Evolutionary conservation across 148 eudicot species (phyloP).

Genomic region (Pouteria glomerata): DNA sequence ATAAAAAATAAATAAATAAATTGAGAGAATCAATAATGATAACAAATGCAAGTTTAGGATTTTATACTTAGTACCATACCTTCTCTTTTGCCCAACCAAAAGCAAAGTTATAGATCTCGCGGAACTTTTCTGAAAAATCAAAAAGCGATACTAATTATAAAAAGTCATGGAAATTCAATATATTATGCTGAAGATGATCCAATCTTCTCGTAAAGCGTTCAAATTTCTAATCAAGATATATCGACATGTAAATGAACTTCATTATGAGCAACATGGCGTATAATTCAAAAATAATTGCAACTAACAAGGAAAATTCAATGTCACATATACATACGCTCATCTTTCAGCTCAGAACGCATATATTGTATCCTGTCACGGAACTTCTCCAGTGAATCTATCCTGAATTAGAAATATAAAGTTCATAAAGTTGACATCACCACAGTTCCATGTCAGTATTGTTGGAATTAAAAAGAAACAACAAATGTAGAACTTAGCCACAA

Average conservation of each 20-base stretch:
- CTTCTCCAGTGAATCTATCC: constrained; percentile 90
- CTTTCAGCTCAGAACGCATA: constrained; percentile 91
- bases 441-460: background rate
- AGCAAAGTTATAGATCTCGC: constrained; percentile 85
- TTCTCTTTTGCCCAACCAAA: constrained; percentile 99
- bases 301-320: background rate
- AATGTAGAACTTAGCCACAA: constrained; percentile 17
- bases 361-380: constrained; percentile 62
- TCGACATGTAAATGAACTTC: background rate
- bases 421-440: constrained; percentile 1
- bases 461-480: constrained; percentile 7
- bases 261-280: background rate
- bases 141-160: background rate
- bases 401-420: constrained; percentile 29
- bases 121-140: constrained; percentile 73
- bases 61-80: constrained; percentile 35
- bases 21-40: background rate
- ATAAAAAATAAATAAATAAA: no score
- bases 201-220: background rate
- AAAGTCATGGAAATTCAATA: background rate
- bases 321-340: constrained; percentile 58
- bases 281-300: background rate
- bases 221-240: background rate
- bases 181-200: background rate
- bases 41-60: background rate